These are phyloP conservation scores for Sicyos baderoa DNA, from an alignment of 306 rosid species.

Conservation along the genomic window DNA sequence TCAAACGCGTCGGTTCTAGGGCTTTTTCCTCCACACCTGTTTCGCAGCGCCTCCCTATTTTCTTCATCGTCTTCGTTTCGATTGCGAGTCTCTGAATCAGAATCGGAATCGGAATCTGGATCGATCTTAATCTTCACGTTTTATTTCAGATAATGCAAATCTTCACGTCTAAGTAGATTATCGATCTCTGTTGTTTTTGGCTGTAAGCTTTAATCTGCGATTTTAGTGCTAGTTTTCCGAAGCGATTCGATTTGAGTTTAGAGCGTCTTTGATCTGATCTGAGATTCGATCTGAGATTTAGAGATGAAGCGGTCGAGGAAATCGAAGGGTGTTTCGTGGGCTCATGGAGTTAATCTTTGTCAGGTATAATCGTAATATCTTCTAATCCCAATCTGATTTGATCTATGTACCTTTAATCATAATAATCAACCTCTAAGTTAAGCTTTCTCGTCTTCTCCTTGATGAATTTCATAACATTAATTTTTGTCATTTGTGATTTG, in stretches of 20 bases:
- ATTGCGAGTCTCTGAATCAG: slow-evolving; percentile 7
- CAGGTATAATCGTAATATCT: slow-evolving; percentile 57
- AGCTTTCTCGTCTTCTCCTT: background rate
- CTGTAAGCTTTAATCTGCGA: slow-evolving; percentile 8
- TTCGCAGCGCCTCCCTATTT: background rate
- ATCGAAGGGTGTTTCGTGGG: slow-evolving; percentile 60
- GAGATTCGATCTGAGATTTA: slow-evolving; percentile 32
- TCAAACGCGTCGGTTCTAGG: background rate
- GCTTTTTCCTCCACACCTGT: background rate
- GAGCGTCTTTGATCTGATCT: slow-evolving; percentile 18
- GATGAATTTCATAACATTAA: no score
- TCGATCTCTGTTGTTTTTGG: background rate
- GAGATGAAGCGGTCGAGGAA: slow-evolving; percentile 69
- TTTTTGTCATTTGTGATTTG: background rate
- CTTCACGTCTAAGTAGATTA: slow-evolving; percentile 14
- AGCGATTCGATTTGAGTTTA: slow-evolving; percentile 12
- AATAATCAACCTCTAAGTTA: background rate
- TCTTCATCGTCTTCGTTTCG: slow-evolving; percentile 4
- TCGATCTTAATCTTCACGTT: background rate
- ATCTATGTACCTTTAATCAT: background rate
- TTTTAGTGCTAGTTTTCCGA: slow-evolving; percentile 6
- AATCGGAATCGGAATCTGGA: background rate
- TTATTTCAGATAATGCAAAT: background rate
- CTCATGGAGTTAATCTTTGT: slow-evolving; percentile 51
- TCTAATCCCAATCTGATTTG: slow-evolving; percentile 22